Evolutionary conservation across 1,139 yeast genomes (phyloP).

Genomic region (Lodderomyces margitis): DNA sequence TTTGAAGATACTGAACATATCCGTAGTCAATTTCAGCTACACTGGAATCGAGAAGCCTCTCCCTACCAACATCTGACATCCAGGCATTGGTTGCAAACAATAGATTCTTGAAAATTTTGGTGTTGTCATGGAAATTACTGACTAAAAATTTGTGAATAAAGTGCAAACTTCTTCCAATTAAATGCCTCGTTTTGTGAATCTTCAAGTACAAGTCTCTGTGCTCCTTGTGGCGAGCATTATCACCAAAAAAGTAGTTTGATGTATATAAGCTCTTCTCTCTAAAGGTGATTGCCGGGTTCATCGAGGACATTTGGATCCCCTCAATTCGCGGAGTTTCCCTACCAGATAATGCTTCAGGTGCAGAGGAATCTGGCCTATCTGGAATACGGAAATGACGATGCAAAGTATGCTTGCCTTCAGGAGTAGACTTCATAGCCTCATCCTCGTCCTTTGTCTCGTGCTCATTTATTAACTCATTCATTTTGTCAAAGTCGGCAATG

Average conservation of each 20-base stretch:
- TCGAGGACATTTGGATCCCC: slow-evolving; percentile 43
- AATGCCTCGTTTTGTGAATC: slow-evolving; percentile 60
- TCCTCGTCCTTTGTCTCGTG: slow-evolving; percentile 18
- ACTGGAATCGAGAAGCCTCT: slow-evolving; percentile 59
- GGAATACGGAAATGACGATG: background rate
- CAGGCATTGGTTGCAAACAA: slow-evolving; percentile 72
- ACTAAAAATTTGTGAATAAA: slow-evolving; percentile 50
- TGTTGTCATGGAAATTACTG: slow-evolving; percentile 59
- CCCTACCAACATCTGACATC: slow-evolving; percentile 83
- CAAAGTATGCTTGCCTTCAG: slow-evolving; percentile 1
- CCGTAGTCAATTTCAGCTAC: slow-evolving; percentile 39
- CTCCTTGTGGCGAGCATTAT: slow-evolving; percentile 46
- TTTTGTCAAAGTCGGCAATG: slow-evolving; percentile 19
- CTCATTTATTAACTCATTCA: slow-evolving; percentile 10
- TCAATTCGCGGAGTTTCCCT: slow-evolving; percentile 44
- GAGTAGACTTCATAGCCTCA: slow-evolving; percentile 19
- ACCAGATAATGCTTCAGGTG: slow-evolving; percentile 25
- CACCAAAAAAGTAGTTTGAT: slow-evolving; percentile 56
- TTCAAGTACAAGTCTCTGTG: slow-evolving; percentile 53
- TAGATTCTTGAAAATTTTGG: slow-evolving; percentile 64
- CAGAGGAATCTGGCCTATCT: slow-evolving; percentile 16
- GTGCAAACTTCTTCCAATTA: slow-evolving; percentile 70
- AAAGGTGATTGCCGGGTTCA: slow-evolving; percentile 51
- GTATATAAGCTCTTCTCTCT: slow-evolving; percentile 61
- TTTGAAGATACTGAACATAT: slow-evolving; percentile 36